A percentile compares a stretch with the other conserved stretches of the same genome.
Evolutionary conservation across 2,329 filamentous ascomycete species (phyloP).

Genomic region (Neonectria faginata): DNA sequence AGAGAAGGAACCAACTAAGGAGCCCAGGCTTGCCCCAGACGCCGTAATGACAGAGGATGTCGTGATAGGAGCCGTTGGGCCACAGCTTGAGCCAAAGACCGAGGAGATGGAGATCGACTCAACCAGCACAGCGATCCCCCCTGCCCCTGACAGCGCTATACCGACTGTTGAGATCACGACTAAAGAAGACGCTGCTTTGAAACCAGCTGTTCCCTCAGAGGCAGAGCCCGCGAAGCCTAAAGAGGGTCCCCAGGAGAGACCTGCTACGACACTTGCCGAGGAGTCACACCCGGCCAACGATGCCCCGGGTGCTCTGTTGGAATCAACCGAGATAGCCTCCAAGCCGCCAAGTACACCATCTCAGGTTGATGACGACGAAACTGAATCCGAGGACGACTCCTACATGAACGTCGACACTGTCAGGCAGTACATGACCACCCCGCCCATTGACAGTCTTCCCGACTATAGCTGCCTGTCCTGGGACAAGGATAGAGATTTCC

Average conservation of each 20-base stretch:
- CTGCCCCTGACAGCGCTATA: slow-evolving; percentile 23
- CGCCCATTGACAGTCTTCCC: slow-evolving; percentile 66
- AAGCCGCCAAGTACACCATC: slow-evolving; percentile 61
- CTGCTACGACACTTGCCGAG: slow-evolving; percentile 4
- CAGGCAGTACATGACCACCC: slow-evolving; percentile 65
- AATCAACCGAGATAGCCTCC: slow-evolving; percentile 48
- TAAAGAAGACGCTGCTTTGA: slow-evolving; percentile 5
- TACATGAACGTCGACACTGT: slow-evolving; percentile 61
- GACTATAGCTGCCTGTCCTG: slow-evolving; percentile 59
- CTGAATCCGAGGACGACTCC: slow-evolving; percentile 67
- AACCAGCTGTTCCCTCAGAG: slow-evolving; percentile 11
- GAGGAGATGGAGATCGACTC: slow-evolving; percentile 58
- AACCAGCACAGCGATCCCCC: slow-evolving; percentile 22
- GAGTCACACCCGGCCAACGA: slow-evolving; percentile 14
- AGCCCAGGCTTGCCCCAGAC: not conserved
- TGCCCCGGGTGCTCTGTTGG: slow-evolving; percentile 36
- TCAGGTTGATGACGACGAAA: slow-evolving; percentile 64
- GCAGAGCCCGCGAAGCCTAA: slow-evolving; percentile 15
- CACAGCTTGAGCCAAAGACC: slow-evolving; percentile 50
- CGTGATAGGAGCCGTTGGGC: not conserved
- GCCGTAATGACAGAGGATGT: not conserved
- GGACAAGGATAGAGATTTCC: slow-evolving; percentile 60
- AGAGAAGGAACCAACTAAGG: slow-evolving; percentile 3
- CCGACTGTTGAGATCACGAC: slow-evolving; percentile 14
- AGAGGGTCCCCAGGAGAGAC: slow-evolving; percentile 13